Evolutionary conservation across 176 grass and related monocot species (phyloP), one percentile per base, ranked within the genome.

Genomic region (Otatea glauca): DNA sequence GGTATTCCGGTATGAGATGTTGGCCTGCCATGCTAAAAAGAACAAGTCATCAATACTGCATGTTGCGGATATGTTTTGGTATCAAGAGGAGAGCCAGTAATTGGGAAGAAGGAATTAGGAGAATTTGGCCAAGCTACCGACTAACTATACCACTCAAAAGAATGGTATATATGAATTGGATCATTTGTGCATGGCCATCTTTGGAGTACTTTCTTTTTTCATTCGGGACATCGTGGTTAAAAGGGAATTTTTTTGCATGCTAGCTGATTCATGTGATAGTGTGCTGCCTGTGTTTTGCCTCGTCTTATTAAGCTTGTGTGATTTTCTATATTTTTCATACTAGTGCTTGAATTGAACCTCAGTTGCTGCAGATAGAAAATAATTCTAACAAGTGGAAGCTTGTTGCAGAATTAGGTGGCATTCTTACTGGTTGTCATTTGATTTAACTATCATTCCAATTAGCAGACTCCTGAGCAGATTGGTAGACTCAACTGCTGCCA

Each of bases 321-420:
- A 56, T 83, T 88, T 80, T 18, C 24, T 79, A 11, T 74, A 27
- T 70, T 69, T 83, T 67, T 77, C 41, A 9, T 81, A 24, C 70
- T 17, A 49, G 38, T 83, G 58, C 48, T 77, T 86, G 56, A 78
- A 86, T 86, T 90, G 16, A 88, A 82, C 77, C 72, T 78, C 79
- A 88, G 68, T 88, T 81, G 69, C 83, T 94, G 85, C 88, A 92
- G 65, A 90, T 80, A 88, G 82, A 84, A 80, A 88, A 74, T 50
- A 83, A 81, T 82, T 91, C 91, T 97, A 76, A 85, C 81, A 81
- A 89, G 74, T 75, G 88, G 81, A 93, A 94, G 84, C 87, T 97
- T 93, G 88, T 91, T 94, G 89, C 91, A 88, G 94, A 94, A 92
- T 86, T 89, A 83, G 83, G 86, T 83, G 93, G 85, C 90, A 90